phyloP scores from a whole-genome alignment of 169 alveolate genomes.

The Cryptosporidium ubiquitum region DNA sequence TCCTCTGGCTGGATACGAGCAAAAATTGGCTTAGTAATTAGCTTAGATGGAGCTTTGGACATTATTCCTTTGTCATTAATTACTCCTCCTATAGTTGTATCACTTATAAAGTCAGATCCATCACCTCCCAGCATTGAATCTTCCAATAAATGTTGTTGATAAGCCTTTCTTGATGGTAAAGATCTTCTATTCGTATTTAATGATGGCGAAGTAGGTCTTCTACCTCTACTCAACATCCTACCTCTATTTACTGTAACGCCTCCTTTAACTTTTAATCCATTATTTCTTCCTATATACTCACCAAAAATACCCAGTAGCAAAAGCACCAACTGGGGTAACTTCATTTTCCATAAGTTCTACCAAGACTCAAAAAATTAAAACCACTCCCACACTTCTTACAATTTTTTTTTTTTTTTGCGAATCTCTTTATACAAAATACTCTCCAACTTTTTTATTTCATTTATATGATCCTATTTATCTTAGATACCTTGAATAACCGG shows the following conservation, averaged over 20 bases:
- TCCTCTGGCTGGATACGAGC: background rate
- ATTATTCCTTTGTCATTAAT: conserved; percentile 3
- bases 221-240: conserved; percentile 21
- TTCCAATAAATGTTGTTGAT: background rate
- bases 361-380: background rate
- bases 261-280: background rate
- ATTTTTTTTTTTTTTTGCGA: background rate
- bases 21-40: conserved; percentile 13
- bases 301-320: conserved; percentile 6
- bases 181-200: background rate
- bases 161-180: conserved; percentile 1
- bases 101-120: conserved; percentile 32
- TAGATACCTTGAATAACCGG: background rate
- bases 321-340: background rate
- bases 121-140: conserved; percentile 13
- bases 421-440: background rate
- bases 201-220: background rate
- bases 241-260: background rate
- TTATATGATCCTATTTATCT: background rate
- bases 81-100: conserved; percentile 17
- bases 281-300: background rate
- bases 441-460: background rate
- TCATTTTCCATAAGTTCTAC: background rate
- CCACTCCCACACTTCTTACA: background rate
- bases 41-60: conserved; percentile 34